phyloP scores from a whole-genome alignment of 2,329 filamentous ascomycete genomes.

The Blumeria graminis region DNA sequence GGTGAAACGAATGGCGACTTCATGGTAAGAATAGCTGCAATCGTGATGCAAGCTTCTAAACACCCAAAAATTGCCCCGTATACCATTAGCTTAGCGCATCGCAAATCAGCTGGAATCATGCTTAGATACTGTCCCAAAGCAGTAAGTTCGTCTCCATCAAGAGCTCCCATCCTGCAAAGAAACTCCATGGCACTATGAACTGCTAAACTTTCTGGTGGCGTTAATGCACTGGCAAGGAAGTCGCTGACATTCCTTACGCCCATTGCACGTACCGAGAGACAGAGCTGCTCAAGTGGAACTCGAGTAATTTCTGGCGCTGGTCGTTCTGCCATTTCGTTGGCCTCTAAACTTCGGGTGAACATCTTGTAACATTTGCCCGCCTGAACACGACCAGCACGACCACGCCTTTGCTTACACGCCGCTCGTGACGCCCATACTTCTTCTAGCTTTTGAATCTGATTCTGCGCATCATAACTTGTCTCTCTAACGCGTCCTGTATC shows the following conservation, averaged over 20 bases:
- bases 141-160: slow-evolving; percentile 69
- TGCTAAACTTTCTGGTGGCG: slow-evolving; percentile 63
- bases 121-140: slow-evolving; percentile 82
- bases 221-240: slow-evolving; percentile 71
- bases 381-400: slow-evolving; percentile 78
- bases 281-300: slow-evolving; percentile 83
- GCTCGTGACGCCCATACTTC: slow-evolving; percentile 90
- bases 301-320: slow-evolving; percentile 85
- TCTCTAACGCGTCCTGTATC: slow-evolving; percentile 92
- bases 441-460: slow-evolving; percentile 81
- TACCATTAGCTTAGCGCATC: slow-evolving; percentile 85
- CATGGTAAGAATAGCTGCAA: slow-evolving; percentile 78
- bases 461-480: slow-evolving; percentile 75
- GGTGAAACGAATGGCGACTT: slow-evolving; percentile 72
- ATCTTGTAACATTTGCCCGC: slow-evolving; percentile 88
- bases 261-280: slow-evolving; percentile 87
- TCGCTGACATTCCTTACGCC: slow-evolving; percentile 56
- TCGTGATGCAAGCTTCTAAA: slow-evolving; percentile 65
- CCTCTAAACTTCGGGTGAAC: slow-evolving; percentile 66
- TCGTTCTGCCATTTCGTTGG: slow-evolving; percentile 56
- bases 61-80: slow-evolving; percentile 88
- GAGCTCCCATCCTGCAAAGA: slow-evolving; percentile 63
- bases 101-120: slow-evolving; percentile 79
- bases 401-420: slow-evolving; percentile 81
- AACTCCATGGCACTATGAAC: slow-evolving; percentile 67